Conservation (phyloP, 805 yeast species). For the Wickerhamomyces rabaulensis region DNA sequence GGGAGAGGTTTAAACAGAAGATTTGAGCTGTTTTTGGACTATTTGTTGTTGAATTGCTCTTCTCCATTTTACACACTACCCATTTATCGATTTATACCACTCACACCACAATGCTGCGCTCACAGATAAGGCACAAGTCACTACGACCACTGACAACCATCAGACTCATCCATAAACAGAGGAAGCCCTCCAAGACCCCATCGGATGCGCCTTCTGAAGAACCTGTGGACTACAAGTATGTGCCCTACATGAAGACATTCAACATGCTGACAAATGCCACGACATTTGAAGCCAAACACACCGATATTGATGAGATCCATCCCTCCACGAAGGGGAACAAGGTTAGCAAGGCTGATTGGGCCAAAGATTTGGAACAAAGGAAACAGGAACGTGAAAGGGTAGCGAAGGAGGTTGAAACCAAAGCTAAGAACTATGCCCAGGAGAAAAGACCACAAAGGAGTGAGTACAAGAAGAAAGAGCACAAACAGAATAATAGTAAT, state of each 20-base stretch:
- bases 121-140: not conserved
- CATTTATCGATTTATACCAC: too few species aligned
- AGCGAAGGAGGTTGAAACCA: not conserved
- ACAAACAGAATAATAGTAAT: not conserved
- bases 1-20: not conserved
- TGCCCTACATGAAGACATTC: conserved; percentile 6
- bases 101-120: not conserved
- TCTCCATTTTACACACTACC: too few species aligned
- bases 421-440: not conserved
- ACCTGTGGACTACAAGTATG: not conserved
- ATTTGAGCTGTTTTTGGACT: too few species aligned
- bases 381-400: not conserved
- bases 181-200: not conserved
- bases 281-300: conserved; percentile 7
- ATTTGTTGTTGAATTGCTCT: too few species aligned
- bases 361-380: conserved; percentile 3
- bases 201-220: not conserved
- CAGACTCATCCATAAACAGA: not conserved
- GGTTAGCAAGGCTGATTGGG: conserved; percentile 9
- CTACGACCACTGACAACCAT: not conserved
- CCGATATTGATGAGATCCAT: conserved; percentile 12
- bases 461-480: not conserved
- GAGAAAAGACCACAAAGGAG: not conserved
- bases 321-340: conserved; percentile 10
- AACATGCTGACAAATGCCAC: conserved; percentile 9